Evolutionary conservation across 164 flowering plant species (phyloP), one percentile per base, ranked within the genome.

Genomic region (Magnolia sinica): DNA sequence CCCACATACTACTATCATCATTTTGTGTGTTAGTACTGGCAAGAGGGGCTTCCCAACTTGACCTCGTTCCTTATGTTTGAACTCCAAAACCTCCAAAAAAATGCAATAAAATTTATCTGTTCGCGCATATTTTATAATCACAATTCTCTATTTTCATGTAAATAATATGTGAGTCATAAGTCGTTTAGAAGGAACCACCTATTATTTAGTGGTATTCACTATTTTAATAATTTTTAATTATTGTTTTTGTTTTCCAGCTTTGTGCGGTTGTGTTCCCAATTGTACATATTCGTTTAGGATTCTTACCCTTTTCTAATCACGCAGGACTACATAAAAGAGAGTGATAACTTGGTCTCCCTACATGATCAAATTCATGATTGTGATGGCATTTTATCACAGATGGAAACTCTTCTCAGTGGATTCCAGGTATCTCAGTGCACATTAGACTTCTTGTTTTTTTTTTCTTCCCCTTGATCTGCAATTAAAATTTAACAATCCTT

Each of bases 341-440:
- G 99, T 84, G 98, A 96, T 79, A 96, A 92, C 86, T 80, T 96
- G 76, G 97, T 96, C 20, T 92, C 97, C 7, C 92, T 96, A 65
- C 99, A 91, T 81, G 98, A 94, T 82, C 99, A 96, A 85, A 94
- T 96, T 82, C 93, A 89, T 77, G 97, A 94, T 64, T 96, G 99
- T 71, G 99, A 96, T 75, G 84, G 77, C 79, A 96, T 96, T 59
- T 84, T 96, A 79, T 89, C 98, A 61, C 98, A 96, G 81, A 96
- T 96, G 99, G 99, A 96, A 85, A 88, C 91, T 29, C 93, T 96
- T 75, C 96, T 94, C 70, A 88, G 94, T 82, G 99, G 99, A 76
- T 96, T 96, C 86, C 97, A 96, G 97, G 99, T 92, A 88, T 71
- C 50, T 24, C 68, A 24, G 50, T 51, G 45, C 20, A 64, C 19